A percentile compares a stretch with the other conserved stretches of the same genome.
These are phyloP conservation scores for Eucalyptus paniculata DNA, from an alignment of 345 rosid species.

Conservation along the genomic window DNA sequence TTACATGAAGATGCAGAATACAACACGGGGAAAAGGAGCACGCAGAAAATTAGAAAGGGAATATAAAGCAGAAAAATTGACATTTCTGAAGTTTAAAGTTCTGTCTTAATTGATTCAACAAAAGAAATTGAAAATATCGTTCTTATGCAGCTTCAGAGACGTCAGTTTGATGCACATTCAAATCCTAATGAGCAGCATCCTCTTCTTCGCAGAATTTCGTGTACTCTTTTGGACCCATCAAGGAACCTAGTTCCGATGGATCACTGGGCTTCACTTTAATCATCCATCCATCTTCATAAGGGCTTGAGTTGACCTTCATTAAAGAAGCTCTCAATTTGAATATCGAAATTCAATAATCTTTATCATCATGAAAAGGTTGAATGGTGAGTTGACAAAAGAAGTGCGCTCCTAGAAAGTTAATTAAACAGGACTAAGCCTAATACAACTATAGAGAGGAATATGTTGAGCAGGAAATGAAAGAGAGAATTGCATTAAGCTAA, in stretches of 20 bases:
- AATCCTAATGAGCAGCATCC: conserved; percentile 69
- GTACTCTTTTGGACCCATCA: conserved; percentile 76
- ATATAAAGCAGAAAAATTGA: not conserved
- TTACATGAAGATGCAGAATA: conserved; percentile 3
- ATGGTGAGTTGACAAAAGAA: not conserved
- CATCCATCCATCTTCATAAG: conserved; percentile 93
- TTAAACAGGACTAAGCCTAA: not conserved
- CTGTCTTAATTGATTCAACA: not conserved
- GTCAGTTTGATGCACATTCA: not conserved
- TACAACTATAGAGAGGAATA: not conserved
- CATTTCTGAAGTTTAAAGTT: not conserved
- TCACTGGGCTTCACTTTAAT: conserved; percentile 84
- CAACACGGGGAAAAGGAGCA: not conserved
- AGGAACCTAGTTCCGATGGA: conserved; percentile 62
- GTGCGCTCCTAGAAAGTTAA: not conserved
- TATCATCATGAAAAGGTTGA: not conserved
- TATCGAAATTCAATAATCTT: not conserved
- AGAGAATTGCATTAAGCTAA: not conserved
- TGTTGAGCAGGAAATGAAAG: not conserved
- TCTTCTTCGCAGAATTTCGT: conserved; percentile 89
- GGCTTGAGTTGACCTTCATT: conserved; percentile 72
- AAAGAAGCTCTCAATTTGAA: not conserved
- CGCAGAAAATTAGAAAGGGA: not conserved
- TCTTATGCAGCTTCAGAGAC: not conserved
- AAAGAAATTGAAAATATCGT: not conserved